Conservation (phyloP, 1,139 yeast species). For the Geotrichum aggregatum region DNA sequence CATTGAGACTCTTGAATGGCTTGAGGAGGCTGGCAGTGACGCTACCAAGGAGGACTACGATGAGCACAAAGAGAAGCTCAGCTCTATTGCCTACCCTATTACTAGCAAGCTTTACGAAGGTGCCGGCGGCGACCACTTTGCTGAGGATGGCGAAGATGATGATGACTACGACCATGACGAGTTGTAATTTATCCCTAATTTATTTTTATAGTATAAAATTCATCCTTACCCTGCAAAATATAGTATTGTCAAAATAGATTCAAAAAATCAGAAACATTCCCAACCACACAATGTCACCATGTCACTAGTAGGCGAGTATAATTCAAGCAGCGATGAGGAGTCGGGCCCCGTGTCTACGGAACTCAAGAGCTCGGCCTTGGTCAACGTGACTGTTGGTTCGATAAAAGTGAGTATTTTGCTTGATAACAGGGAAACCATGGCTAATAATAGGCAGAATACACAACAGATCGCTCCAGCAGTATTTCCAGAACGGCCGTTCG, state of each 20-base stretch:
- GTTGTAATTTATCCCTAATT: slow-evolving; percentile 16
- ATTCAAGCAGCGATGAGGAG: slow-evolving; percentile 8
- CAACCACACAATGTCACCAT: slow-evolving; percentile 5
- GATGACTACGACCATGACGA: slow-evolving; percentile 23
- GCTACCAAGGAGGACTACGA: slow-evolving; percentile 92
- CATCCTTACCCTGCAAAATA: not conserved
- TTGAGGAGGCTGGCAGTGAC: slow-evolving; percentile 79
- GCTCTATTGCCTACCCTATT: slow-evolving; percentile 84
- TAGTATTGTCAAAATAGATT: no score
- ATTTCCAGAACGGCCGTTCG: slow-evolving; percentile 2
- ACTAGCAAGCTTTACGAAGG: slow-evolving; percentile 78
- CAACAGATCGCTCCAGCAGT: slow-evolving; percentile 1
- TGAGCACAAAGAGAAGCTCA: slow-evolving; percentile 84
- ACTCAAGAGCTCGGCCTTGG: not conserved
- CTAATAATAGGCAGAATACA: not conserved
- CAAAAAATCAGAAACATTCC: not conserved
- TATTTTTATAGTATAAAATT: slow-evolving; percentile 2
- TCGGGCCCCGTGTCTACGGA: not conserved
- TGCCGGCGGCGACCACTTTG: slow-evolving; percentile 48
- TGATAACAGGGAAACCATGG: not conserved
- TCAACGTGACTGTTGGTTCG: slow-evolving; percentile 2
- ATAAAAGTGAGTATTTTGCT: not conserved
- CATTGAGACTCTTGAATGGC: slow-evolving; percentile 81
- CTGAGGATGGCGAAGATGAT: slow-evolving; percentile 56
- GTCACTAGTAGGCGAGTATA: slow-evolving; percentile 14